These are phyloP conservation scores for Anthostomella pinea DNA, from an alignment of 2,329 filamentous ascomycete genomes.

Conservation along the genomic window DNA sequence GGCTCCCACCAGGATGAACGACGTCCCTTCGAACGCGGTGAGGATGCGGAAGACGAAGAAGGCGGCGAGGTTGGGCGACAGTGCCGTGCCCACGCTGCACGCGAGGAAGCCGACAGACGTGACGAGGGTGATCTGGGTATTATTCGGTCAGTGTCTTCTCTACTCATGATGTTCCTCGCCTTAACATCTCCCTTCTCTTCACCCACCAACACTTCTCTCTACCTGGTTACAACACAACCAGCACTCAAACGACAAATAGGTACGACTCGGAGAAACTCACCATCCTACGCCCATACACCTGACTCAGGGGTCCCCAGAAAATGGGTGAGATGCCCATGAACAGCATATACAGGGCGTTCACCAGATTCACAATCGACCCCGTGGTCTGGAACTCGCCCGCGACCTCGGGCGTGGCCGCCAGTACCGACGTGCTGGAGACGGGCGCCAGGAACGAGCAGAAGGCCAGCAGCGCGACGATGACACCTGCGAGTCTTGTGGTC, in stretches of 20 bases:
- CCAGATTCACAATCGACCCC: slow-evolving; percentile 67
- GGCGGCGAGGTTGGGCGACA: slow-evolving; percentile 66
- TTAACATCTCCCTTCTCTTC: neutral
- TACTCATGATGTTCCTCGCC: slow-evolving; percentile 3
- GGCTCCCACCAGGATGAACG: slow-evolving; percentile 69
- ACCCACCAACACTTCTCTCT: too few species aligned
- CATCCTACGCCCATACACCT: slow-evolving; percentile 58
- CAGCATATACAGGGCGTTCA: slow-evolving; percentile 68
- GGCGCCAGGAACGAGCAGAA: slow-evolving; percentile 76
- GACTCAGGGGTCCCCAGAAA: slow-evolving; percentile 70
- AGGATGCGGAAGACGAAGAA: slow-evolving; percentile 75
- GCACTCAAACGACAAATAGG: too few species aligned
- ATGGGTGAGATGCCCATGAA: slow-evolving; percentile 70
- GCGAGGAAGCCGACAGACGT: slow-evolving; percentile 63
- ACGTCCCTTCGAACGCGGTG: slow-evolving; percentile 72
- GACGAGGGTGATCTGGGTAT: slow-evolving; percentile 50
- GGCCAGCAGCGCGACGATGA: slow-evolving; percentile 67
- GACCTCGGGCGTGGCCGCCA: slow-evolving; percentile 73
- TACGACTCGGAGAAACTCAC: slow-evolving; percentile 40
- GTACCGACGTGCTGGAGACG: slow-evolving; percentile 68
- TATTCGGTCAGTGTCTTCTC: too few species aligned
- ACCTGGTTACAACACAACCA: too few species aligned
- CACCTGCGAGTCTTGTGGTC: slow-evolving; percentile 22
- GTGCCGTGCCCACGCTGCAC: slow-evolving; percentile 69
- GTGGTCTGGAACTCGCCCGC: slow-evolving; percentile 62